These are phyloP conservation scores for Pyrenopolyporus hunteri DNA, from an alignment of 495 filamentous ascomycete genomes.

Conservation along the genomic window DNA sequence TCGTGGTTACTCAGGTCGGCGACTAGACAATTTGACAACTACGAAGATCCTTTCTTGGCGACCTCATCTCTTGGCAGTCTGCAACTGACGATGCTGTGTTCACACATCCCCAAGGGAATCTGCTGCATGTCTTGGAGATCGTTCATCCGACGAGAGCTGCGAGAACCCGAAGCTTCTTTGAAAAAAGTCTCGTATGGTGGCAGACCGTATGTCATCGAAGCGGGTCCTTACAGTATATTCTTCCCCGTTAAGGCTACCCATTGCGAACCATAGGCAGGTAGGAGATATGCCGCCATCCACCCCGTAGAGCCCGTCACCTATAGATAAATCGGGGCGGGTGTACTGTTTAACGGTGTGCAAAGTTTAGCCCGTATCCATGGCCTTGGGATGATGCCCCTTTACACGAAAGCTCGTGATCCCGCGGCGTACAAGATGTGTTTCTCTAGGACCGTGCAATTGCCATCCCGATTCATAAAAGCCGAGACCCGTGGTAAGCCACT, in stretches of 20 bases:
- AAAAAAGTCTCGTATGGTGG: constrained; percentile 29
- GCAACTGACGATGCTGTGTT: constrained; percentile 37
- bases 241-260: constrained; percentile 1
- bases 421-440: constrained; percentile 27
- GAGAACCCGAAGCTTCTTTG: constrained; percentile 31
- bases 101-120: constrained; percentile 33
- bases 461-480: constrained; percentile 28
- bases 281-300: constrained; percentile 5
- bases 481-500: constrained; percentile 35
- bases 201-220: constrained; percentile 24
- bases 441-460: constrained; percentile 26
- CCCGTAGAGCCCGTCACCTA: constrained; percentile 11
- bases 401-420: constrained; percentile 30
- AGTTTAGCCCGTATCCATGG: constrained; percentile 40
- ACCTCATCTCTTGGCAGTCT: constrained; percentile 37
- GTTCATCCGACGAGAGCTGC: constrained; percentile 32
- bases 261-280: constrained; percentile 5
- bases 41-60: constrained; percentile 39
- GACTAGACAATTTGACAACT: constrained; percentile 41
- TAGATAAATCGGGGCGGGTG: constrained; percentile 16
- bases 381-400: constrained; percentile 29
- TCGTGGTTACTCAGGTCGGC: constrained; percentile 43
- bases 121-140: constrained; percentile 40
- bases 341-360: constrained; percentile 40
- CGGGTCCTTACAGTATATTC: constrained; percentile 26